Conservation (phyloP, 139 green algal species). For the Chlamydomonas schloesseri region DNA sequence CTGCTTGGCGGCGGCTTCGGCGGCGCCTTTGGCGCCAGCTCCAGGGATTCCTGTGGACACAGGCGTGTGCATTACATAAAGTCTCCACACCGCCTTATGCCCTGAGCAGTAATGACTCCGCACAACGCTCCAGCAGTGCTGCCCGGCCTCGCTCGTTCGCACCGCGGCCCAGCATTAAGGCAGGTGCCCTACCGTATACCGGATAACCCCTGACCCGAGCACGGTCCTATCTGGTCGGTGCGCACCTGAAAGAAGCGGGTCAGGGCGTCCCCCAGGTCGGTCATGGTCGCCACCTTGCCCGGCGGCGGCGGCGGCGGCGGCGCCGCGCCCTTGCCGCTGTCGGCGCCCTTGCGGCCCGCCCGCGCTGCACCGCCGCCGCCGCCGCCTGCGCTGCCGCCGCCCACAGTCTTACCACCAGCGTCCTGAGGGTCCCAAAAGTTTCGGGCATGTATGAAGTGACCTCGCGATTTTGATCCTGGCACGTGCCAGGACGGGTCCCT, state of each 20-base stretch:
- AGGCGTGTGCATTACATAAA: neutral
- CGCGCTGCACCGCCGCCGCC: neutral
- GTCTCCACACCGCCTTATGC: neutral
- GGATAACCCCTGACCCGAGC: too few species aligned
- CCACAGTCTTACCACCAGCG: too few species aligned
- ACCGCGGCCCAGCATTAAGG: too few species aligned
- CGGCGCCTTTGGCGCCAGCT: conserved; percentile 3
- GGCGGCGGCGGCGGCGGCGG: too few species aligned
- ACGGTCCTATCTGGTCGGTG: too few species aligned
- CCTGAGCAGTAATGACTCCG: too few species aligned
- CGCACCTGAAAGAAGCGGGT: conserved; percentile 23
- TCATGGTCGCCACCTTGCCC: conserved; percentile 6
- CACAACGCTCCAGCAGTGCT: too few species aligned
- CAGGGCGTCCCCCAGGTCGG: conserved; percentile 6
- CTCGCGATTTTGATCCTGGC: too few species aligned
- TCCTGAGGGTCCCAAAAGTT: too few species aligned
- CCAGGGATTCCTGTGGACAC: conserved; percentile 7
- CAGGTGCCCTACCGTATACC: neutral
- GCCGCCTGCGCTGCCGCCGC: neutral
- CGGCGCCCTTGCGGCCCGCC: neutral
- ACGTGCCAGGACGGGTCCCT: too few species aligned
- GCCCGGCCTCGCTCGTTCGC: too few species aligned
- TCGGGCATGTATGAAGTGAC: too few species aligned
- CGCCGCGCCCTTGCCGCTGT: neutral
- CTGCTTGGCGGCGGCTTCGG: neutral